These are phyloP conservation scores for Cladosporium sp. DNA, from an alignment of 2,329 filamentous ascomycete genomes.

Conservation along the genomic window DNA sequence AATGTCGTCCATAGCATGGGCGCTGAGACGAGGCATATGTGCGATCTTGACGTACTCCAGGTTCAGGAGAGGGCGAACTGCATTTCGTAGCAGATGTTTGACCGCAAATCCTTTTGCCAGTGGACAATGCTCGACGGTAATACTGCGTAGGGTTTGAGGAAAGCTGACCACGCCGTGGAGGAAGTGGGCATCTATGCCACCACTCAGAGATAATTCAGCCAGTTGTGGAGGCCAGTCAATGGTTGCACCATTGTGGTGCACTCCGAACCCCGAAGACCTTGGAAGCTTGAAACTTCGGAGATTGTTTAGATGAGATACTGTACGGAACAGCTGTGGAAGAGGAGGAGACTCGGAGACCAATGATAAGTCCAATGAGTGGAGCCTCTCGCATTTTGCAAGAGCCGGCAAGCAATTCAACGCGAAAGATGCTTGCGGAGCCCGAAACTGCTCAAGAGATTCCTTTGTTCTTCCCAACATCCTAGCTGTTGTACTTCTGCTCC, in stretches of 20 bases:
- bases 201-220: conserved; percentile 39
- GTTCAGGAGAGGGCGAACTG: conserved; percentile 22
- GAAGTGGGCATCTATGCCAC: conserved; percentile 42
- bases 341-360: conserved; percentile 49
- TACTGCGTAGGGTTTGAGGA: conserved; percentile 30
- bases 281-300: conserved; percentile 41
- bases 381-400: conserved; percentile 50
- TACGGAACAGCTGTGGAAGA: conserved; percentile 47
- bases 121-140: conserved; percentile 43
- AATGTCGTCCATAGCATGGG: conserved; percentile 38
- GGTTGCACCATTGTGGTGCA: conserved; percentile 19
- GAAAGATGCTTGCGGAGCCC: conserved; percentile 56
- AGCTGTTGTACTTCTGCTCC: conserved; percentile 54
- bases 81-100: conserved; percentile 33
- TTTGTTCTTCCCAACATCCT: conserved; percentile 54
- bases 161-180: conserved; percentile 33
- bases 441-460: conserved; percentile 48
- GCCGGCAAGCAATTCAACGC: conserved; percentile 54
- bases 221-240: conserved; percentile 42
- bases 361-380: conserved; percentile 50
- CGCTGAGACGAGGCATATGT: conserved; percentile 37
- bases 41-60: conserved; percentile 37
- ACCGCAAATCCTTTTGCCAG: conserved; percentile 35
- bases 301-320: conserved; percentile 43
- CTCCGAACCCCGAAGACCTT: conserved; percentile 30